These are phyloP conservation scores for Cryptosporidium ubiquitum DNA, from an alignment of 169 alveolate genomes.

Conservation along the genomic window DNA sequence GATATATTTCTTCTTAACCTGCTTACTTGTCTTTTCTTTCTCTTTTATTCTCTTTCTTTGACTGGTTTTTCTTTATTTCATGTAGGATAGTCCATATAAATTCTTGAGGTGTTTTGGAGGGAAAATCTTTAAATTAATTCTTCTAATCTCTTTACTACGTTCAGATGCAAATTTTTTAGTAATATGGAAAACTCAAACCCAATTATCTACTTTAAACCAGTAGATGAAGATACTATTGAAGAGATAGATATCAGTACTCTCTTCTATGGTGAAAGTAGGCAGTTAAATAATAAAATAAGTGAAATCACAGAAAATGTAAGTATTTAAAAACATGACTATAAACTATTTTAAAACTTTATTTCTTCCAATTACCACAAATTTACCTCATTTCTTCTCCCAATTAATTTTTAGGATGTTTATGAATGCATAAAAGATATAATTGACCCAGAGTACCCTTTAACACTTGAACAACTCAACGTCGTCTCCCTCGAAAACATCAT, in stretches of 20 bases:
- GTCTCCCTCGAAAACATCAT: constrained; percentile 88
- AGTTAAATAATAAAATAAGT: neutral
- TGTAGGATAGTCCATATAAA: neutral
- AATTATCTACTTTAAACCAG: constrained; percentile 21
- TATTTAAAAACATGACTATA: neutral
- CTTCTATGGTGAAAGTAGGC: constrained; percentile 5
- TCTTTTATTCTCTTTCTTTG: neutral
- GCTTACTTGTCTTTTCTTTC: neutral
- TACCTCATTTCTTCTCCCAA: neutral
- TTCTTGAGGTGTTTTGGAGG: constrained; percentile 19
- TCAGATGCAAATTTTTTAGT: neutral
- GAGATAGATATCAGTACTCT: neutral
- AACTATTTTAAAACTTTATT: neutral
- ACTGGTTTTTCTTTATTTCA: neutral
- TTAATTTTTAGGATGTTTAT: constrained; percentile 86
- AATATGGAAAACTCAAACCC: constrained; percentile 66
- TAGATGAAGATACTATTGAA: neutral
- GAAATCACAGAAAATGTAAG: constrained; percentile 15
- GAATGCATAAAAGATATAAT: constrained; percentile 90
- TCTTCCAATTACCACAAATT: neutral
- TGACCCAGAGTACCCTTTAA: constrained; percentile 98
- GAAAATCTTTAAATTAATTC: neutral
- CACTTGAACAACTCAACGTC: constrained; percentile 95
- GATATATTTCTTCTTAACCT: neutral
- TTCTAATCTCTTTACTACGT: neutral